A percentile compares a stretch with the other conserved stretches of the same genome.
These are phyloP conservation scores for Otatea glauca DNA, from an alignment of 176 grass and related monocot species.

Conservation along the genomic window DNA sequence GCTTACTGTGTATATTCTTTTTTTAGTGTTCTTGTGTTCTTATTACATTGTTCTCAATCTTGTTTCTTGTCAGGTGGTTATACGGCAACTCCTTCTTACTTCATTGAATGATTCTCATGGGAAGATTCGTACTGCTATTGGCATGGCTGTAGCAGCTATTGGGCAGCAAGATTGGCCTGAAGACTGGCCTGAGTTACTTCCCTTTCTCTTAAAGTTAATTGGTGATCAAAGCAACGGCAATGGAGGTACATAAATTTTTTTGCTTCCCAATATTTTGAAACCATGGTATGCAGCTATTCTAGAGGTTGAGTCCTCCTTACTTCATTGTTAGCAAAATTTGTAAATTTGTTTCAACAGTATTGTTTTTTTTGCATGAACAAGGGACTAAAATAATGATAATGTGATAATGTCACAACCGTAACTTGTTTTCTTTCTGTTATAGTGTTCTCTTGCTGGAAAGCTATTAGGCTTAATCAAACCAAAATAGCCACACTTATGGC, in stretches of 20 bases:
- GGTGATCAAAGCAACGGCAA: constrained; percentile 68
- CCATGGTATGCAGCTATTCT: not conserved
- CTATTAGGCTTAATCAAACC: not conserved
- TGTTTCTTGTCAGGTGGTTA: constrained; percentile 57
- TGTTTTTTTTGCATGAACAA: too few relatives aligned
- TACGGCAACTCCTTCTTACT: constrained; percentile 81
- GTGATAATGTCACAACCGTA: too few relatives aligned
- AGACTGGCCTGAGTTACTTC: constrained; percentile 91
- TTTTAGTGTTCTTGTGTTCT: constrained; percentile 2
- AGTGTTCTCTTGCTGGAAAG: not conserved
- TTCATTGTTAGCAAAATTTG: too few relatives aligned
- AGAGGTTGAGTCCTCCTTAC: not conserved
- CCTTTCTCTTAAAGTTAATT: constrained; percentile 87
- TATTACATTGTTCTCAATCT: not conserved
- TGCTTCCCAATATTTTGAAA: constrained; percentile 12
- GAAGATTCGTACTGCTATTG: constrained; percentile 89
- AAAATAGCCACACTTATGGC: constrained; percentile 9
- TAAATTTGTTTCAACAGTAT: too few relatives aligned
- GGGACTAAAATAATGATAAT: too few relatives aligned
- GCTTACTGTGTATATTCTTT: constrained; percentile 3
- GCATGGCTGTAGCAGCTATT: constrained; percentile 92
- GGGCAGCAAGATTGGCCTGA: constrained; percentile 95
- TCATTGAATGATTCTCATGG: constrained; percentile 82
- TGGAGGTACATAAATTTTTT: constrained; percentile 66
- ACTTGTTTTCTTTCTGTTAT: not conserved